Evolutionary conservation across 208 protist species (phyloP).

Genomic region (Crithidia expoeki): DNA sequence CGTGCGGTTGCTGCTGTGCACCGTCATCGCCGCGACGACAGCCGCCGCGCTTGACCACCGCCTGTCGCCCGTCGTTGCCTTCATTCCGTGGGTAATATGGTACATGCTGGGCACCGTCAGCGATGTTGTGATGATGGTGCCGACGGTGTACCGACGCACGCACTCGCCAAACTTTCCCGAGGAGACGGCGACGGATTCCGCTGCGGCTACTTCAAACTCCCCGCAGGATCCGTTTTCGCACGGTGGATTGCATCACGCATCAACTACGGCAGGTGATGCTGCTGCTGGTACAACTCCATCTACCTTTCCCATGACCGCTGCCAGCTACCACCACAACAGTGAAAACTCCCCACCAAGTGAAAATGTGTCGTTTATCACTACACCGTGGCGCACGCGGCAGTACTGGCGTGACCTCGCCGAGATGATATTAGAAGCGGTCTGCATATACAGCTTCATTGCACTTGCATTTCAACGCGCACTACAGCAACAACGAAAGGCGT

Average conservation of each 20-base stretch:
- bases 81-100: conserved; percentile 41
- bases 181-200: not conserved
- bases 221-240: conserved; percentile 1
- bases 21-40: conserved; percentile 39
- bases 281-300: not conserved
- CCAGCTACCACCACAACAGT: not conserved
- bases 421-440: conserved; percentile 41
- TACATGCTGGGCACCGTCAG: conserved; percentile 37
- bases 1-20: conserved; percentile 16
- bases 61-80: conserved; percentile 29
- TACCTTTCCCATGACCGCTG: not conserved
- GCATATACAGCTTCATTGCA: conserved; percentile 41
- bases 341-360: not conserved
- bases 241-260: not conserved
- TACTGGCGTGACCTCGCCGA: conserved; percentile 31
- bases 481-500: not conserved
- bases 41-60: conserved; percentile 46
- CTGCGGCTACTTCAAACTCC: conserved; percentile 6
- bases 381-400: conserved; percentile 21
- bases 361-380: not conserved
- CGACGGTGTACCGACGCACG: conserved; percentile 35
- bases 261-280: not conserved
- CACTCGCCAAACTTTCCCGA: conserved; percentile 2
- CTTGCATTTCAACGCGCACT: conserved; percentile 39
- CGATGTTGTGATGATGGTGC: conserved; percentile 35